These are phyloP conservation scores for Laetiporus sulphureus DNA, from an alignment of 1,284 basidiomycete genomes.

Conservation along the genomic window DNA sequence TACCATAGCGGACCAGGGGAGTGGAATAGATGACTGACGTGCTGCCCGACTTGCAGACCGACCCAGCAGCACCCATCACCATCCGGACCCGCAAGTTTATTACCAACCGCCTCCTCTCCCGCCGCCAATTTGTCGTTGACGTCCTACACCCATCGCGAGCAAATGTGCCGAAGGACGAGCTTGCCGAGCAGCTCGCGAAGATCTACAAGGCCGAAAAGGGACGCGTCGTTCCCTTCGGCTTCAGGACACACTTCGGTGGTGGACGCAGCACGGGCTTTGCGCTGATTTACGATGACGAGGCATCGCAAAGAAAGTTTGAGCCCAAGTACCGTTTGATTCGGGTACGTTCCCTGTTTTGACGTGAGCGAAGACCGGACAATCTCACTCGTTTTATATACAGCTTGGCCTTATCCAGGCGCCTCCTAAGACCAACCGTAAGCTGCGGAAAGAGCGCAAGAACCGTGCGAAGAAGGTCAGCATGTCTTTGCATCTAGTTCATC, in stretches of 20 bases:
- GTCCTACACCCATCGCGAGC: slow-evolving; percentile 94
- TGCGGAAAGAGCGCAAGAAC: slow-evolving; percentile 99
- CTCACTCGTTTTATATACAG: slow-evolving; percentile 35
- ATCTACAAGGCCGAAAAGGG: slow-evolving; percentile 76
- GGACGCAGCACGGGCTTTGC: slow-evolving; percentile 97
- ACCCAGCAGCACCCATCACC: slow-evolving; percentile 88
- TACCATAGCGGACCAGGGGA: slow-evolving; percentile 11
- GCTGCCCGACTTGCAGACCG: slow-evolving; percentile 42
- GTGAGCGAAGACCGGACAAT: neutral
- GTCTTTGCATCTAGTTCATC: neutral
- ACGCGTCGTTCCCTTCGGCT: slow-evolving; percentile 75
- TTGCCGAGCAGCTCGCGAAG: slow-evolving; percentile 87
- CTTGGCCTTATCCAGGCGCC: slow-evolving; percentile 81
- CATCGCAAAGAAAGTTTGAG: slow-evolving; percentile 94
- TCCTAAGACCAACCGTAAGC: slow-evolving; percentile 91
- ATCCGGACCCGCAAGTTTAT: slow-evolving; percentile 99
- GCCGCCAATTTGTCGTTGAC: slow-evolving; percentile 90
- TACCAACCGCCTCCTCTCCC: slow-evolving; percentile 96
- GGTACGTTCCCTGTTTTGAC: slow-evolving; percentile 46
- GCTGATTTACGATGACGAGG: slow-evolving; percentile 96
- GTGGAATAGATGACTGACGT: slow-evolving; percentile 18
- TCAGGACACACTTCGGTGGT: slow-evolving; percentile 96
- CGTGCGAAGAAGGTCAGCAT: slow-evolving; percentile 86
- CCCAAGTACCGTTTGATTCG: slow-evolving; percentile 93
- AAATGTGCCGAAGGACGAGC: slow-evolving; percentile 92